Evolutionary conservation across 1,284 basidiomycete species (phyloP).

Genomic region (Tetrapyrgos nigripes): DNA sequence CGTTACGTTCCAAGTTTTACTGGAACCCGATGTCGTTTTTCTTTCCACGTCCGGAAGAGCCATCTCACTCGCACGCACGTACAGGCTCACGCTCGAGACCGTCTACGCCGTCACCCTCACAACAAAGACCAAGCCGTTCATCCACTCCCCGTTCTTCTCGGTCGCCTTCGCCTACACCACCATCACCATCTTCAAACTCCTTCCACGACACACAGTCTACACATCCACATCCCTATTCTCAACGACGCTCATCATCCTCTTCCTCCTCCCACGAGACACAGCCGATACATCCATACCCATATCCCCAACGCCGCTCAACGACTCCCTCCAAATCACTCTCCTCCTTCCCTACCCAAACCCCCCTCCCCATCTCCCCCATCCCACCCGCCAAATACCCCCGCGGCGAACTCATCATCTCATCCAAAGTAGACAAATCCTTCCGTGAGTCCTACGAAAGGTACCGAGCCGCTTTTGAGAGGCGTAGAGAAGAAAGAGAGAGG

Average conservation of each 20-base stretch:
- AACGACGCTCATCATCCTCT: no score
- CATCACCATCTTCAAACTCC: background rate
- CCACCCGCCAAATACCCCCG: conserved; percentile 91
- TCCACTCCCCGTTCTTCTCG: conserved; percentile 13
- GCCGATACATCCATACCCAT: conserved; percentile 23
- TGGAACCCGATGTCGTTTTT: conserved; percentile 72
- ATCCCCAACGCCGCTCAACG: conserved; percentile 31
- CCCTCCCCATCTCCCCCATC: conserved; percentile 76
- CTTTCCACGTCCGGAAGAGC: conserved; percentile 46
- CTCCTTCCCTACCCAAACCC: no score
- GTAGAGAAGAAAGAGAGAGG: conserved; percentile 71
- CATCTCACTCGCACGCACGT: conserved; percentile 23
- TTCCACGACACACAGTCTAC: conserved; percentile 24
- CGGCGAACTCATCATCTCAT: conserved; percentile 96
- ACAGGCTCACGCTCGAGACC: background rate
- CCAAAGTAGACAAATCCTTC: conserved; percentile 83
- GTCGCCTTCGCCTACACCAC: conserved; percentile 26
- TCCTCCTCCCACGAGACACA: conserved; percentile 17
- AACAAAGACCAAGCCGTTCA: conserved; percentile 1
- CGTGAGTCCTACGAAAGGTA: conserved; percentile 94
- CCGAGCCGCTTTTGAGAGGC: conserved; percentile 88
- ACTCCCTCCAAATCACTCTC: no score
- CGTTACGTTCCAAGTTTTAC: conserved; percentile 63
- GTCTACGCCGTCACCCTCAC: background rate
- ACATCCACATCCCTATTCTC: conserved; percentile 30